Percentiles rank a stretch among this genome's conserved stretches.
phyloP scores from a whole-genome alignment of 2,329 filamentous ascomycete genomes.

The Sporothrix dimorphospora region DNA sequence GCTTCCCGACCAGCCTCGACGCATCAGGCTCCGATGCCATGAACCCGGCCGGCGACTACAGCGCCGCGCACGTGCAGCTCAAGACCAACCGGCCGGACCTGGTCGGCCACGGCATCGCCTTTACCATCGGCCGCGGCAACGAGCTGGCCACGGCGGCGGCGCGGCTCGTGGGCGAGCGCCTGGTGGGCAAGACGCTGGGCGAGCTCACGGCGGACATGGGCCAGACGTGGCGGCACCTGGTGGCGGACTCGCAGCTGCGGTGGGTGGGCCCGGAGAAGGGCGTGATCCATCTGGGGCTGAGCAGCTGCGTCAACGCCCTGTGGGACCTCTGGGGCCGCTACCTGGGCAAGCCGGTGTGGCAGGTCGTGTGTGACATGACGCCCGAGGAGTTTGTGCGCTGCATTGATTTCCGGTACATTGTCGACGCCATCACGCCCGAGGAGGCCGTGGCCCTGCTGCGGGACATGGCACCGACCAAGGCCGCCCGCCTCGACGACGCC shows the following conservation, averaged over 20 bases:
- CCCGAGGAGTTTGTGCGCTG: conserved; percentile 84
- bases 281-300: conserved; percentile 88
- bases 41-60: conserved; percentile 93
- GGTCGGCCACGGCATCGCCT: conserved; percentile 80
- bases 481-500: conserved; percentile 71
- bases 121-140: conserved; percentile 87
- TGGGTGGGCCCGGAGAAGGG: conserved; percentile 96
- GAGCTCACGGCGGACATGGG: conserved; percentile 81
- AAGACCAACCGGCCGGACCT: conserved; percentile 76
- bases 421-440: conserved; percentile 84
- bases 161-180: conserved; percentile 72
- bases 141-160: conserved; percentile 89
- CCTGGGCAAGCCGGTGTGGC: conserved; percentile 85
- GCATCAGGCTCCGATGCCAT: conserved; percentile 97
- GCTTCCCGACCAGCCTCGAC: conserved; percentile 86
- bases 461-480: conserved; percentile 68
- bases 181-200: conserved; percentile 74
- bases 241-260: conserved; percentile 84
- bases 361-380: conserved; percentile 84
- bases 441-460: conserved; percentile 76
- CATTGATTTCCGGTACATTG: conserved; percentile 94
- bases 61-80: conserved; percentile 86
- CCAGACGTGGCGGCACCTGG: conserved; percentile 87
- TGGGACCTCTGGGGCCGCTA: conserved; percentile 96
- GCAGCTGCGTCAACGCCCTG: conserved; percentile 87